Percentiles rank a stretch among this genome's conserved stretches.
Evolutionary conservation across 495 filamentous ascomycete genomes (phyloP).

Genomic region (Wilcoxina mikolae): DNA sequence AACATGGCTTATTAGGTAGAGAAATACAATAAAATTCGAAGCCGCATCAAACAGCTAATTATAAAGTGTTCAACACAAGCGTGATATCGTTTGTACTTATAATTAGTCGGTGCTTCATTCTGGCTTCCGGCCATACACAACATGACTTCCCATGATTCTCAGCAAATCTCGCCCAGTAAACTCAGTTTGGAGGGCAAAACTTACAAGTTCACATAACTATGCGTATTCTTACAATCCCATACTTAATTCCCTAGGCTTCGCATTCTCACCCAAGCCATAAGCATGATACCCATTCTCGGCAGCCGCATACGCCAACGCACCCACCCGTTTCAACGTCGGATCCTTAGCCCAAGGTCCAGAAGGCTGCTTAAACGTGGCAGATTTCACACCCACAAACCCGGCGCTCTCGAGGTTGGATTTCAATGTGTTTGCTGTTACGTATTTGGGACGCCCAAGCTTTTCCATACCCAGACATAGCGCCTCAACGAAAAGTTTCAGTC

Average conservation of each 20-base stretch:
- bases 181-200: not conserved
- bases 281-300: not conserved
- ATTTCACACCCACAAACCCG: constrained; percentile 47
- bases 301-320: constrained; percentile 15
- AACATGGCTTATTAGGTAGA: too few relatives aligned
- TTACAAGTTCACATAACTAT: not conserved
- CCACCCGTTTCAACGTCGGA: constrained; percentile 37
- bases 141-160: not conserved
- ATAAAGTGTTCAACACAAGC: too few relatives aligned
- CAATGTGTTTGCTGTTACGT: not conserved
- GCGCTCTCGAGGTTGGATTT: constrained; percentile 26
- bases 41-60: too few relatives aligned
- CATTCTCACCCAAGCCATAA: not conserved
- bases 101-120: too few relatives aligned
- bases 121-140: constrained; percentile 1
- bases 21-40: too few relatives aligned
- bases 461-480: not conserved
- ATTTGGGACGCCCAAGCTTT: not conserved
- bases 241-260: not conserved
- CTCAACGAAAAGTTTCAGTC: constrained; percentile 7
- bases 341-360: constrained; percentile 46
- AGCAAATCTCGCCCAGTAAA: not conserved
- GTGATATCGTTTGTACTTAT: too few relatives aligned
- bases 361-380: constrained; percentile 39
- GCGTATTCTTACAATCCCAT: not conserved